Evolutionary conservation across 1,284 basidiomycete species (phyloP), one percentile per base, ranked within the genome.

Genomic region (Cronartium ribicola): DNA sequence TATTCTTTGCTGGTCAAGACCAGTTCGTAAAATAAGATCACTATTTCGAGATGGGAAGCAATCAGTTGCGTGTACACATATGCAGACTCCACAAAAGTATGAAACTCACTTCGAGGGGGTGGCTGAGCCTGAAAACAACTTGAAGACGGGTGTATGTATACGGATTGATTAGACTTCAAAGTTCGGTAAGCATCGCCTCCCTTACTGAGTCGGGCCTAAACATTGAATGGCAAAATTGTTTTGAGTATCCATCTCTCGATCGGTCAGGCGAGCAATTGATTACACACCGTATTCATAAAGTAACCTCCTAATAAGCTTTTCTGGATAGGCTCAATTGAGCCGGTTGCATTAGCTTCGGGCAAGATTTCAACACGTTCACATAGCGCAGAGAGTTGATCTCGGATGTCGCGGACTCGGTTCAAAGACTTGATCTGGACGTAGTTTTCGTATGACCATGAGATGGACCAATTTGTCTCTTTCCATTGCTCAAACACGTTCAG

Each of bases 401-500:
- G 81, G 77, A 99, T 95, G 82, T 99, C 96, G 62, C 96, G 88
- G 0, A 96, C 95, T 36, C 96, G 87, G 77, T 88, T 90, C 13
- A 99, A 83, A 76, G 90, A 93, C 85, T 98, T 98, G 85, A 92
- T 94, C 83, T 98, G 96, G 67, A 99, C 83, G 83, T 95, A 99
- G 80, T 98, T 94, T 80, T 81, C 94, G 80, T 94, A 93, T 79
- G 78, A 78, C 79, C 92, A 94, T 82, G 92, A 83, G 51, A 79
- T 76, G 14, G 91, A 93, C 81, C 94, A 98, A 79, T 92, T 92
- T 48, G 92, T 92, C 79, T 98, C 94, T 37, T 92, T 92, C 94
- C 95, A 99, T 81, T 98, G 94, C 80, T 97, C 92, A 90, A 93
- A 98, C 6, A 98, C 92, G 80, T 97, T 97, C 57, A 98, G 85